Conservation (phyloP, 78 protist genomes). For the Anaeramoeba flamelloides region DNA sequence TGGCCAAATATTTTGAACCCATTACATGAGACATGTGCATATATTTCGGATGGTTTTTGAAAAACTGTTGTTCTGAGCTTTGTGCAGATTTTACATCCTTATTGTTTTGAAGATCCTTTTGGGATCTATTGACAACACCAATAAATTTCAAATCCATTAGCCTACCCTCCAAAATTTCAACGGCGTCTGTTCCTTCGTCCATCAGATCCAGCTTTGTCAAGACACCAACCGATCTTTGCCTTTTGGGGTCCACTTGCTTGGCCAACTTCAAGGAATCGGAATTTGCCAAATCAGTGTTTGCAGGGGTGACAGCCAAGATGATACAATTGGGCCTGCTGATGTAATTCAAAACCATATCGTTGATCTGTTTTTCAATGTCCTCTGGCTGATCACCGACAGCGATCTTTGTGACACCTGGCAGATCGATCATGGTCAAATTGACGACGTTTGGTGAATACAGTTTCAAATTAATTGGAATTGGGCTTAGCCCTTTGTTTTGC, state of each 20-base stretch:
- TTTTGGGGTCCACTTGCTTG: slow-evolving; percentile 19
- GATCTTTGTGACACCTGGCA: too few species aligned
- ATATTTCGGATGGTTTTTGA: slow-evolving; percentile 10
- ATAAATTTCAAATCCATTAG: slow-evolving; percentile 13
- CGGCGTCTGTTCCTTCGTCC: slow-evolving; percentile 46
- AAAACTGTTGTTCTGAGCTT: slow-evolving; percentile 1
- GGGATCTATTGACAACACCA: slow-evolving; percentile 32
- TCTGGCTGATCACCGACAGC: too few species aligned
- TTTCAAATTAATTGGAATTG: too few species aligned
- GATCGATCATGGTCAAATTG: too few species aligned
- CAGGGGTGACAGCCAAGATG: slow-evolving; percentile 17
- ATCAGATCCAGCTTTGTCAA: slow-evolving; percentile 39
- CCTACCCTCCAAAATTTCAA: slow-evolving; percentile 45
- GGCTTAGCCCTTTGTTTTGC: too few species aligned
- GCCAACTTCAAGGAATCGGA: slow-evolving; percentile 25
- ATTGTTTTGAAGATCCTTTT: slow-evolving; percentile 2
- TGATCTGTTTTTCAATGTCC: too few species aligned
- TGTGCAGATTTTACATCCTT: slow-evolving; percentile 1
- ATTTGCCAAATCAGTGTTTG: slow-evolving; percentile 28
- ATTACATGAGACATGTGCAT: too few species aligned
- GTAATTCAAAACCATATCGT: too few species aligned
- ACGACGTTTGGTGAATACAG: too few species aligned
- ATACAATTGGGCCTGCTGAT: too few species aligned
- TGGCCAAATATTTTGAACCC: slow-evolving; percentile 1
- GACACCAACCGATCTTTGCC: slow-evolving; percentile 6